phyloP scores from a whole-genome alignment of 2,329 filamentous ascomycete species.

The Lasiodiplodia theobromae region DNA sequence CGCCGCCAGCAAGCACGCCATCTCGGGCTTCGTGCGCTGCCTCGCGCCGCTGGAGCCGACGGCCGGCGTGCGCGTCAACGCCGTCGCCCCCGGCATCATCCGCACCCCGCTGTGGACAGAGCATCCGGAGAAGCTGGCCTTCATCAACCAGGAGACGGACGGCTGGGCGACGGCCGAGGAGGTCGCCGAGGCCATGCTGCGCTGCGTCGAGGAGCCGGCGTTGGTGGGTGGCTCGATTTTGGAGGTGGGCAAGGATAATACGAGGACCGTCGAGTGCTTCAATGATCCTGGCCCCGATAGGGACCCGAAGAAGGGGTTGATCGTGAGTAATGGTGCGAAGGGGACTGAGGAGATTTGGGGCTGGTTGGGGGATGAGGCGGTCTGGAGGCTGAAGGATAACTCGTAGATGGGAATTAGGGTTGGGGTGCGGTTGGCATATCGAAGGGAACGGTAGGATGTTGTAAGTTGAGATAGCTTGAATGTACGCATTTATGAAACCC shows the following conservation, averaged over 20 bases:
- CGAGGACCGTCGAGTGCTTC: constrained; percentile 58
- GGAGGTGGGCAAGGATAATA: constrained; percentile 62
- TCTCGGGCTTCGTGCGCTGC: constrained; percentile 58
- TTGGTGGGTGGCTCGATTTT: constrained; percentile 58
- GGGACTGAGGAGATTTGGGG: constrained; percentile 59
- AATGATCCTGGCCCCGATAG: constrained; percentile 62
- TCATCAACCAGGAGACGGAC: constrained; percentile 57
- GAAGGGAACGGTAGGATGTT: not conserved
- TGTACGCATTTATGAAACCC: too few relatives aligned
- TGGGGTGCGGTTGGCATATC: not conserved
- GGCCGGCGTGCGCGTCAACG: constrained; percentile 64
- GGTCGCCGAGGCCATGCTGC: constrained; percentile 65
- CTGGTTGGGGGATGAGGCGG: constrained; percentile 50
- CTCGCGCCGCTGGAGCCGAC: constrained; percentile 57
- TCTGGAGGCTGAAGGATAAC: constrained; percentile 54
- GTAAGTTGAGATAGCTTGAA: not conserved
- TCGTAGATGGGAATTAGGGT: too few relatives aligned
- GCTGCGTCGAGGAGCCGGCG: constrained; percentile 58
- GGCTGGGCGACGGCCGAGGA: constrained; percentile 68
- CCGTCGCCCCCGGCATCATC: constrained; percentile 66
- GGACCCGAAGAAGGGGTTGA: constrained; percentile 50
- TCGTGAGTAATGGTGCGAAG: constrained; percentile 50
- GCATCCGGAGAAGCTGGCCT: constrained; percentile 65
- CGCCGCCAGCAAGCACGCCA: constrained; percentile 54
- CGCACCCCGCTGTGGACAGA: constrained; percentile 69